A percentile compares a stretch with the other conserved stretches of the same genome.
phyloP scores from a whole-genome alignment of 108 stramenopile genomes.

The Cyclotella sp. region DNA sequence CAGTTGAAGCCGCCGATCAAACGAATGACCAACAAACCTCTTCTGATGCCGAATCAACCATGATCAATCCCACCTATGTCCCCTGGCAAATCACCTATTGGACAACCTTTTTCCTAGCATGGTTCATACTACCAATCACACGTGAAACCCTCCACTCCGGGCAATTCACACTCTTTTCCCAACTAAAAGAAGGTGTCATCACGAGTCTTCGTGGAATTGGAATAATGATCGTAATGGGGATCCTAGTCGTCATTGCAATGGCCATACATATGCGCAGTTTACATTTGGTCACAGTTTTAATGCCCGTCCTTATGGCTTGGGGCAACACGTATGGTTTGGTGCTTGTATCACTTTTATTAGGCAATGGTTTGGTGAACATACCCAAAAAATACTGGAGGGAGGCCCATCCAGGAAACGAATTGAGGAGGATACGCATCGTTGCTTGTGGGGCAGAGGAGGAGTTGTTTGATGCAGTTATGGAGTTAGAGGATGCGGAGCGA shows the following conservation, averaged over 20 bases:
- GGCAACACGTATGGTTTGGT: constrained; percentile 89
- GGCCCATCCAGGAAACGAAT: constrained; percentile 58
- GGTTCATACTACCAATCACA: constrained; percentile 72
- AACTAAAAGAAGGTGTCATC: constrained; percentile 55
- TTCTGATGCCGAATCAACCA: constrained; percentile 1
- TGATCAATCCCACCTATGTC: constrained; percentile 50
- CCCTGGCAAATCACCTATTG: constrained; percentile 70
- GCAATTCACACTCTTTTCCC: constrained; percentile 60
- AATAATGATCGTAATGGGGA: constrained; percentile 31
- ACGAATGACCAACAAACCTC: neutral
- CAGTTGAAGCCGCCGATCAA: neutral
- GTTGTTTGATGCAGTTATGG: constrained; percentile 70
- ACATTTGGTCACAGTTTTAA: constrained; percentile 30
- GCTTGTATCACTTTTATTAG: constrained; percentile 74
- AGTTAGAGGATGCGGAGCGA: constrained; percentile 63
- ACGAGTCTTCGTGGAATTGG: constrained; percentile 35
- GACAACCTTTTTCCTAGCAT: constrained; percentile 83
- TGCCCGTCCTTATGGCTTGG: constrained; percentile 79
- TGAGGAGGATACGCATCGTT: constrained; percentile 64
- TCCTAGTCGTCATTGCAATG: constrained; percentile 48
- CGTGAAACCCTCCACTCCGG: constrained; percentile 67
- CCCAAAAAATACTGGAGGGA: constrained; percentile 78
- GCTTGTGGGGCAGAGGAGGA: constrained; percentile 64
- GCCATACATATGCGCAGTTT: constrained; percentile 47
- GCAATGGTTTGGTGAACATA: constrained; percentile 81